Conservation (phyloP, 768 basidiomycete species). For the Rhodotorula kratochvilovae region DNA sequence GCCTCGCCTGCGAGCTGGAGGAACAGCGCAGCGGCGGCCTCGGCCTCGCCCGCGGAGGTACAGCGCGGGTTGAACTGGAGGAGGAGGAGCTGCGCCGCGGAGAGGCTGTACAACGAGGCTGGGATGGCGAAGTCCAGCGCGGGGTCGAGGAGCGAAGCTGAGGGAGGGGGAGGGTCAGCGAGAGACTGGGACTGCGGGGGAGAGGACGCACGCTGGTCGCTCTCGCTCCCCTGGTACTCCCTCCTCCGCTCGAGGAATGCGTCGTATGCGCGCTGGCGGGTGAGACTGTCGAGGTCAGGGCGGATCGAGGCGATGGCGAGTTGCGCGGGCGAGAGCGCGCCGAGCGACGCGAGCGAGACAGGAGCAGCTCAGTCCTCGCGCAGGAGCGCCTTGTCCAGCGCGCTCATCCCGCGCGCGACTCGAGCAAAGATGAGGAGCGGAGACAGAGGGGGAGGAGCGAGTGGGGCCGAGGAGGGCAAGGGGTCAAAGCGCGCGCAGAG, state of each 20-base stretch:
- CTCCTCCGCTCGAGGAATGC: neutral
- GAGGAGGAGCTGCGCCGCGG: neutral
- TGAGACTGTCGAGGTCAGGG: neutral
- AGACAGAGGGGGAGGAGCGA: no score
- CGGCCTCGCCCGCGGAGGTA: no score
- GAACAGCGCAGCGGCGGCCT: neutral
- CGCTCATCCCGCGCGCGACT: no score
- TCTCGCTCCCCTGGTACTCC: no score
- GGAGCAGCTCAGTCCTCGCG: no score
- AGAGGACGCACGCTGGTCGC: neutral
- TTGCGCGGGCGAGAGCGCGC: neutral
- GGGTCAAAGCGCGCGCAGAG: no score
- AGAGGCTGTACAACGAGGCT: neutral
- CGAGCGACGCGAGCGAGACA: no score
- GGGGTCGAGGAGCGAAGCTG: neutral
- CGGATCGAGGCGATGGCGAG: slow-evolving; percentile 2
- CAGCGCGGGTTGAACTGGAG: neutral
- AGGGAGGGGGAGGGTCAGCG: neutral
- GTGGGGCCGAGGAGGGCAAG: no score
- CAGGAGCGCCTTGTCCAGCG: no score
- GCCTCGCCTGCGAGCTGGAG: no score
- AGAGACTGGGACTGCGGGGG: neutral
- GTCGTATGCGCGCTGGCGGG: neutral
- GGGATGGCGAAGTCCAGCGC: neutral
- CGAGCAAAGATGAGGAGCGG: no score